A percentile compares a stretch with the other conserved stretches of the same genome.
These are phyloP conservation scores for Thymus mandschuricus DNA, from an alignment of 257 asterid species.

Conservation along the genomic window DNA sequence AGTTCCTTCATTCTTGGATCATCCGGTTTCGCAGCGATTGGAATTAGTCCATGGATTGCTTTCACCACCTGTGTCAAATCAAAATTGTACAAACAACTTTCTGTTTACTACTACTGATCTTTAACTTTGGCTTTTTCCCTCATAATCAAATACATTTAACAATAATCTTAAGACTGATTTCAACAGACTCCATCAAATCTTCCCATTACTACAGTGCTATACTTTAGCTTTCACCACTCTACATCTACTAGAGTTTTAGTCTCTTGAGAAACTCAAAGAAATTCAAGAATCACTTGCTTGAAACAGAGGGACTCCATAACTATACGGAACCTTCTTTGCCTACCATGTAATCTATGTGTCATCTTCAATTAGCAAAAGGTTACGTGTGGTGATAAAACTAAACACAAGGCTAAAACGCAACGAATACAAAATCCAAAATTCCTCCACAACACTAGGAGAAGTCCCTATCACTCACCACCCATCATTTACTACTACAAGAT, in stretches of 20 bases:
- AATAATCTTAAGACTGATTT: background rate
- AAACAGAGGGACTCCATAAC: slow-evolving; percentile 24
- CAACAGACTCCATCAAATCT: background rate
- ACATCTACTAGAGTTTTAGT: background rate
- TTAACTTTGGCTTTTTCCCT: background rate
- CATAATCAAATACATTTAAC: slow-evolving; percentile 17
- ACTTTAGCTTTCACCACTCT: background rate
- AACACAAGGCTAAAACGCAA: background rate
- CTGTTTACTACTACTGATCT: slow-evolving; percentile 29
- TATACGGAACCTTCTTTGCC: background rate
- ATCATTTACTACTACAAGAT: background rate
- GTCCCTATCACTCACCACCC: slow-evolving; percentile 27
- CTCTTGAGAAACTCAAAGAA: slow-evolving; percentile 3
- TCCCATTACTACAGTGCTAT: background rate
- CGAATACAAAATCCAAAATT: background rate
- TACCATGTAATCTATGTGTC: background rate
- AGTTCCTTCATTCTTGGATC: slow-evolving; percentile 62
- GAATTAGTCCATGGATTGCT: slow-evolving; percentile 69
- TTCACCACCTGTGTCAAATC: slow-evolving; percentile 78
- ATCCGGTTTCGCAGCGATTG: slow-evolving; percentile 35
- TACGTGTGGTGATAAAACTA: background rate
- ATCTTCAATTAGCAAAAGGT: background rate
- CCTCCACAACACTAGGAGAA: slow-evolving; percentile 32
- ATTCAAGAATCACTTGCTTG: slow-evolving; percentile 17
- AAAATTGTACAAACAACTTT: slow-evolving; percentile 50